Percentiles rank a stretch among this genome's conserved stretches.
phyloP scores from a whole-genome alignment of 2,329 filamentous ascomycete genomes.

The Alternaria arborescens region DNA sequence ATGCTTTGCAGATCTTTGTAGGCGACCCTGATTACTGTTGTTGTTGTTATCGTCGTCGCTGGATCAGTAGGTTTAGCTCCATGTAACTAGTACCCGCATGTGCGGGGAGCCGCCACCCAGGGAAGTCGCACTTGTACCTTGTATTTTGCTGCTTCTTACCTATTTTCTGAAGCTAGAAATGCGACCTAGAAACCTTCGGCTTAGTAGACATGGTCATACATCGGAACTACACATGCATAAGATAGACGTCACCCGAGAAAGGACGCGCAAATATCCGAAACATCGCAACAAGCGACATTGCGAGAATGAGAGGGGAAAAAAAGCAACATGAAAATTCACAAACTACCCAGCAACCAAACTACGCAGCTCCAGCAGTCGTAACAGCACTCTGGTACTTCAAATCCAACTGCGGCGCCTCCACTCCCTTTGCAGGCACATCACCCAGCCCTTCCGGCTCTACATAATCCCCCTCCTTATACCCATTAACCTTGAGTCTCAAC shows the following conservation, averaged over 20 bases:
- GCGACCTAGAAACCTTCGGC: neutral
- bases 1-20: neutral
- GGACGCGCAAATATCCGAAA: neutral
- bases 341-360: neutral
- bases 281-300: neutral
- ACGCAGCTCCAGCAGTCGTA: constrained; percentile 24
- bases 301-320: neutral
- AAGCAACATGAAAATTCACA: neutral
- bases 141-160: neutral
- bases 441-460: constrained; percentile 49
- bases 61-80: neutral
- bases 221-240: neutral
- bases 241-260: neutral
- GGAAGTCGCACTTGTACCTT: neutral
- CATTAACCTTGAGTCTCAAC: constrained; percentile 52
- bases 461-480: constrained; percentile 46
- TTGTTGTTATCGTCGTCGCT: neutral
- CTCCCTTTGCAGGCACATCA: constrained; percentile 45
- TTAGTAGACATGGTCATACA: neutral
- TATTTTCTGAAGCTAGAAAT: neutral
- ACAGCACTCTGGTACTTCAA: constrained; percentile 29
- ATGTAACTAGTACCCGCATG: neutral
- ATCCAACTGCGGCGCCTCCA: constrained; percentile 24
- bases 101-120: constrained; percentile 3
- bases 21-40: neutral